A percentile compares a stretch with the other conserved stretches of the same genome.
Conservation (phyloP, 176 grass and related monocot genomes). For the Thinopyrum elongatum region DNA sequence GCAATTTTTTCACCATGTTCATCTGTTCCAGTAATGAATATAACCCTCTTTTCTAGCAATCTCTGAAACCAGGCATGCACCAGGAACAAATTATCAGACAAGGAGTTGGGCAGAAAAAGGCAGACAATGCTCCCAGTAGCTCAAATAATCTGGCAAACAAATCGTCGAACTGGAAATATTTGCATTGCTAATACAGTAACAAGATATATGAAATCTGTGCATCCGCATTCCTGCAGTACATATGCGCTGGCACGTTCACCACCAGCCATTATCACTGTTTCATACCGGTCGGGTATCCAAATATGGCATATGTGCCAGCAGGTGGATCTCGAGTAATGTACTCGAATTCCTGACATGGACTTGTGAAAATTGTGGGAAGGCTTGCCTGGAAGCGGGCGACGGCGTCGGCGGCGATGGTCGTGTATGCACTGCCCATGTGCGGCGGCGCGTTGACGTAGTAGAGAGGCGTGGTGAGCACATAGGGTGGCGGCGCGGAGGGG, state of each 20-base stretch:
- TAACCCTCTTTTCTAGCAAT: conserved; percentile 75
- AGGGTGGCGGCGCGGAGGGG: conserved; percentile 22
- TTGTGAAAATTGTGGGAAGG: background rate
- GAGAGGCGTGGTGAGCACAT: conserved; percentile 88
- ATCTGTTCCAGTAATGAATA: conserved; percentile 95
- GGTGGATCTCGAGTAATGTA: background rate
- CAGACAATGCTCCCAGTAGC: background rate
- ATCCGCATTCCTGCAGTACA: background rate
- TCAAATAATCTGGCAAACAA: background rate
- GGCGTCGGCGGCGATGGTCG: conserved; percentile 94
- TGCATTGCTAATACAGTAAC: background rate
- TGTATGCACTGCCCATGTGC: conserved; percentile 99
- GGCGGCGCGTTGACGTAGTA: conserved; percentile 97
- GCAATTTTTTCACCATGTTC: conserved; percentile 97
- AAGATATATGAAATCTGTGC: background rate
- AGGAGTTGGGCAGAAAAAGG: background rate
- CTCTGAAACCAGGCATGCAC: conserved; percentile 55
- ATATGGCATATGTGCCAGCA: background rate
- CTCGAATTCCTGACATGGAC: background rate
- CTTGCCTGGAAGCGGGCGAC: conserved; percentile 91
- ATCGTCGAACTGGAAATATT: background rate
- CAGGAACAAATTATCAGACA: background rate
- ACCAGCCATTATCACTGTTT: background rate
- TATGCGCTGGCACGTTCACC: background rate
- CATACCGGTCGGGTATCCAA: background rate